Conservation (phyloP, 768 basidiomycete species). For the Lentinula raphanica region DNA sequence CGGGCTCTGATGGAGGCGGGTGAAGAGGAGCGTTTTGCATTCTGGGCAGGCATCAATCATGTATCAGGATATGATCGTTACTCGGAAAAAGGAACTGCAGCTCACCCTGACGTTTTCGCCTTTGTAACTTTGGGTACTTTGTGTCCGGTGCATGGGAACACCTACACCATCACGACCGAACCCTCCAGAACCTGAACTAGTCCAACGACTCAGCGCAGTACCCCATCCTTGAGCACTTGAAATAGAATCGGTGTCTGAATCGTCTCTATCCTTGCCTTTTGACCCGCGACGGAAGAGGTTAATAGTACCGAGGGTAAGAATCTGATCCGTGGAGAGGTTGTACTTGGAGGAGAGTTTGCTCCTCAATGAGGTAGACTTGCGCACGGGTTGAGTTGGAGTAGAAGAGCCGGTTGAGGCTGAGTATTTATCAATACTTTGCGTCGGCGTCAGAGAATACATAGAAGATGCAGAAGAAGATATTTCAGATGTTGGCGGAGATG, state of each 20-base stretch:
- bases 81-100: neutral
- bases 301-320: slow-evolving; percentile 22
- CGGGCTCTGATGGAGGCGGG: neutral
- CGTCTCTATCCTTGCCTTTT: slow-evolving; percentile 2
- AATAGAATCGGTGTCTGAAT: neutral
- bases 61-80: neutral
- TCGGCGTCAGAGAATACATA: slow-evolving; percentile 6
- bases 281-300: slow-evolving; percentile 21
- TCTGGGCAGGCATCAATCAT: slow-evolving; percentile 1
- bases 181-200: slow-evolving; percentile 15
- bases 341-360: neutral
- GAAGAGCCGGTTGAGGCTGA: slow-evolving; percentile 1
- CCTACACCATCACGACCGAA: slow-evolving; percentile 9
- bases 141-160: slow-evolving; percentile 12
- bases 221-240: slow-evolving; percentile 1
- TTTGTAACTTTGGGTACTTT: slow-evolving; percentile 12
- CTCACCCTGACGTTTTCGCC: slow-evolving; percentile 10
- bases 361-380: neutral
- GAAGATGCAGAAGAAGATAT: slow-evolving; percentile 5
- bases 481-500: slow-evolving; percentile 5
- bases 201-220: neutral
- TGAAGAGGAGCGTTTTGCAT: neutral
- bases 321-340: slow-evolving; percentile 19
- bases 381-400: slow-evolving; percentile 1
- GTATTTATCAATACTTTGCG: slow-evolving; percentile 3